Base-by-base conservation (phyloP, 1,284 basidiomycete species). In the Pseudozyma tsukubaensis region DNA sequence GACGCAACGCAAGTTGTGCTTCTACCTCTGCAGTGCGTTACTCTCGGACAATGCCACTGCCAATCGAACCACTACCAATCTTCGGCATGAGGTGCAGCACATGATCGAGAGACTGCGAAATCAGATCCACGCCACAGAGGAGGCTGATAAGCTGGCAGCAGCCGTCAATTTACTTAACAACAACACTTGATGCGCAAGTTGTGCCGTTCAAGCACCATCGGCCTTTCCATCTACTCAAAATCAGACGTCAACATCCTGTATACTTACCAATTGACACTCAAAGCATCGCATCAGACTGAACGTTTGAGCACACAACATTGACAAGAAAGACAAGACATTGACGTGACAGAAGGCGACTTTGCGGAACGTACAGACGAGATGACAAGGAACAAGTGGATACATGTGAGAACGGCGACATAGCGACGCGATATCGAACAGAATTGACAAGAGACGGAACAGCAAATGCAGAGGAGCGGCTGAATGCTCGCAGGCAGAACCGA, bases 1-100 rank as follows among this genome's bases (percentile, higher is more conserved):
- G 18, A 49, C 58, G 2, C 67, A 62, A 40, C 62, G 67, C n/a
- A 74, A 74, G 54, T 52, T 74, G 4, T 56, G 59, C 47, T 74
- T 70, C 53, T 70, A 70, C n/a, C 40, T 70, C 16, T 42, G 47
- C 55, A 62, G 36, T 34, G 48, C 50, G 3, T 10, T 62, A n/a
- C 44, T 48, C 4, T 19, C 39, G 14, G 29, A 45, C 21, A 48
- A 45, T 3, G 36, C 21, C 5, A 42, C 18, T 8, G n/a, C 40
- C 1, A 19, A 29, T 1, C 35, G 45, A 18, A 21, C 47, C 1
- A 18, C n/a, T n/a, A 19, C 37, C 9, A 18, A 34, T 3, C 53
- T 60, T 5, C 37, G 34, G 12, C 36, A 18, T 4, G 49, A 70
- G 36, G 32, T 52, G n/a, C 67, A 57, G 18, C 10, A 43, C 16